phyloP scores from a whole-genome alignment of 805 yeast species.

The Candida sanyiensis region DNA sequence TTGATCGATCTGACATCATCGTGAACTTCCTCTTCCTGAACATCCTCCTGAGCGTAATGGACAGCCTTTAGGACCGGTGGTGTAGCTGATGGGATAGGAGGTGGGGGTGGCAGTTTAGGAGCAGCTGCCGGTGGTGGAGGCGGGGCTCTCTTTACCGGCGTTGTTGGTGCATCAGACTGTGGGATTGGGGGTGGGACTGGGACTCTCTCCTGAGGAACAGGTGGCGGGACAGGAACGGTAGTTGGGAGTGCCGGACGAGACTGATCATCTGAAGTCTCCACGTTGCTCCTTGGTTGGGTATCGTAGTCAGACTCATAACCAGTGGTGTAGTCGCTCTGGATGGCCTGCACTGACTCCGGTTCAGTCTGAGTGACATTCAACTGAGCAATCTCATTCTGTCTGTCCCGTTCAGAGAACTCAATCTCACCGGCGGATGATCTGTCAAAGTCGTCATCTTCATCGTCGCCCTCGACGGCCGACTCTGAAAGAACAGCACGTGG shows the following conservation, averaged over 20 bases:
- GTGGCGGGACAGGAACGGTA: background rate
- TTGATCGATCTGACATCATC: conserved; percentile 9
- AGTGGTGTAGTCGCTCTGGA: conserved; percentile 35
- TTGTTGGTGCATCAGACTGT: conserved; percentile 17
- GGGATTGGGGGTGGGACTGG: conserved; percentile 2
- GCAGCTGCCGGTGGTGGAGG: conserved; percentile 10
- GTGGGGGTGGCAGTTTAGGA: conserved; percentile 4
- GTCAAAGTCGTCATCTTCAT: conserved; percentile 26
- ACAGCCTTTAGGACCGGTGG: conserved; percentile 9
- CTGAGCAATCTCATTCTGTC: conserved; percentile 17
- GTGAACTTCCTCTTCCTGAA: background rate
- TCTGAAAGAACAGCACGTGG: conserved; percentile 16
- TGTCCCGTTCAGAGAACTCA: conserved; percentile 17
- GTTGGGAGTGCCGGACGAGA: background rate
- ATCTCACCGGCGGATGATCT: conserved; percentile 21
- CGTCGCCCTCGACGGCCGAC: conserved; percentile 28
- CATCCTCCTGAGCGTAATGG: conserved; percentile 5
- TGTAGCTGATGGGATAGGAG: conserved; percentile 5
- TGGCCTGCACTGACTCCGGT: conserved; percentile 11
- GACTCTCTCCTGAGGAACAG: background rate
- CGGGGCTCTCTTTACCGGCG: conserved; percentile 15
- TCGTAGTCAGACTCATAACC: conserved; percentile 74
- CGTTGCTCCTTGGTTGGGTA: conserved; percentile 20
- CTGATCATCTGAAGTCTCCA: conserved; percentile 4
- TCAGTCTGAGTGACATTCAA: conserved; percentile 2